Conservation (phyloP, 2,329 filamentous ascomycete species). For the Aspergillus aculeatus region DNA sequence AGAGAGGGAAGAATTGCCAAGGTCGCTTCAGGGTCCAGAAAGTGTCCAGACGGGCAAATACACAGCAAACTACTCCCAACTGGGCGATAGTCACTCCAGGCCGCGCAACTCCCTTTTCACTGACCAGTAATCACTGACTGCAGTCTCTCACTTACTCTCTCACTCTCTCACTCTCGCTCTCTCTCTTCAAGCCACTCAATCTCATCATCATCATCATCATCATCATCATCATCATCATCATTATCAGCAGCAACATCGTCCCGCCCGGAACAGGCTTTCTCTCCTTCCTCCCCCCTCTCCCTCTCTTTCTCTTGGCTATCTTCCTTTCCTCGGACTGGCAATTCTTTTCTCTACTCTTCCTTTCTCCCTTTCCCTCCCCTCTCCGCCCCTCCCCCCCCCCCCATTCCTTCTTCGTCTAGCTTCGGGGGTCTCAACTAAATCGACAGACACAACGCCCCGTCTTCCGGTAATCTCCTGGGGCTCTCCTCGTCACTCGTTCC, state of each 20-base stretch:
- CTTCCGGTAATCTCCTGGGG: too few relatives aligned
- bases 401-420: neutral
- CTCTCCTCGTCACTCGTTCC: slow-evolving; percentile 4
- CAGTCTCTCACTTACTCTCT: too few relatives aligned
- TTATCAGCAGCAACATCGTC: too few relatives aligned
- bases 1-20: neutral
- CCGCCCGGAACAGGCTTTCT: neutral
- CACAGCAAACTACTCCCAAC: neutral
- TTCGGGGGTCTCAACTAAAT: neutral
- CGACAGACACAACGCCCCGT: neutral
- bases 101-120: neutral
- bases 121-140: too few relatives aligned
- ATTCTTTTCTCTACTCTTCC: slow-evolving; percentile 3
- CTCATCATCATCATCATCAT: too few relatives aligned
- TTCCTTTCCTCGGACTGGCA: slow-evolving; percentile 1
- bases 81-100: neutral
- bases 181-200: too few relatives aligned
- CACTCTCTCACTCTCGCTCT: too few relatives aligned
- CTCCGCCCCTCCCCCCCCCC: neutral
- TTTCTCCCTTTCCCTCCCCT: slow-evolving; percentile 6
- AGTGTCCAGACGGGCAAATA: neutral
- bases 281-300: neutral
- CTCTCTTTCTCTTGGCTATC: neutral
- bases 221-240: too few relatives aligned
- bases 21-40: neutral